Percentiles rank a stretch among this genome's conserved stretches.
phyloP scores from a whole-genome alignment of 257 asterid genomes.

The Anisodus tanguticus region DNA sequence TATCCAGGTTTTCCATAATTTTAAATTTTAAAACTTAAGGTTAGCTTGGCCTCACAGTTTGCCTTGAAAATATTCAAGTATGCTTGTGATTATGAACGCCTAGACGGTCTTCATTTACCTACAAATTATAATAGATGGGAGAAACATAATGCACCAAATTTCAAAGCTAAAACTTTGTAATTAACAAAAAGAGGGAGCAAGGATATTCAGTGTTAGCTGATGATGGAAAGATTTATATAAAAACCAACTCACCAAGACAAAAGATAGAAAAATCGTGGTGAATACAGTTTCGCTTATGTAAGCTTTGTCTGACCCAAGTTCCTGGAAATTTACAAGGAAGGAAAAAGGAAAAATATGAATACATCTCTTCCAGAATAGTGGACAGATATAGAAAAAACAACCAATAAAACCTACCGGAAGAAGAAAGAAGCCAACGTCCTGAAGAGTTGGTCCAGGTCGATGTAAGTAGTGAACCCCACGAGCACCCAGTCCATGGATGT shows the following conservation, averaged over 20 bases:
- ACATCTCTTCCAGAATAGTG: conserved; percentile 3
- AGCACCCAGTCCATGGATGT: conserved; percentile 79
- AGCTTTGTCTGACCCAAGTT: conserved; percentile 83
- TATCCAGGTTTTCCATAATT: neutral
- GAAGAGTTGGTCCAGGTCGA: conserved; percentile 74
- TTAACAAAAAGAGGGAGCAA: conserved; percentile 1
- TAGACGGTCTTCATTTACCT: neutral
- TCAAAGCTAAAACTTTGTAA: neutral
- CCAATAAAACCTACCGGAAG: conserved; percentile 66
- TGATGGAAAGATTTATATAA: neutral
- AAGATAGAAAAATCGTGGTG: conserved; percentile 70
- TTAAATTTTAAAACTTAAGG: neutral
- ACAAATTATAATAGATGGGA: neutral
- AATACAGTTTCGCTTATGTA: conserved; percentile 91
- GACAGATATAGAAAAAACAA: neutral
- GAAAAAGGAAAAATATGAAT: neutral
- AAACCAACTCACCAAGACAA: conserved; percentile 70
- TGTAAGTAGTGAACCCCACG: conserved; percentile 77
- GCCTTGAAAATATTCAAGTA: conserved; percentile 12
- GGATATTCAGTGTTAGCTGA: neutral
- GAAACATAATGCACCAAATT: neutral
- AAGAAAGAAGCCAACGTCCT: conserved; percentile 70
- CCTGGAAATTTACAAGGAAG: conserved; percentile 55
- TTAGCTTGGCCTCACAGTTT: neutral
- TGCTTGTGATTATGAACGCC: neutral